Conservation (phyloP, 108 stramenopile species). For the Mayamaea pseudoterrestris region DNA sequence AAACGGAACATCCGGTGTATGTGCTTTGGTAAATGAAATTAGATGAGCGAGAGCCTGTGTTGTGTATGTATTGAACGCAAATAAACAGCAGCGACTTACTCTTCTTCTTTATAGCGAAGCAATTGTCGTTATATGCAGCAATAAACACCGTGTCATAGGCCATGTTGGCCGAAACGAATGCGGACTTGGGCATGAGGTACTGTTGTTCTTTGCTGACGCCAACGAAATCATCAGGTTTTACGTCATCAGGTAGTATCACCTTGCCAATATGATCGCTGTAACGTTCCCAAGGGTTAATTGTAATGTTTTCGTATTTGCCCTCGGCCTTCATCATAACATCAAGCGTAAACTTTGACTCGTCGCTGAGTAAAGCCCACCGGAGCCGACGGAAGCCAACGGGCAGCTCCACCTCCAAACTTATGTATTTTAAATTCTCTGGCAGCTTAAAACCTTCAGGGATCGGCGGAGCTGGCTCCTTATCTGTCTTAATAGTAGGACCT, state of each 20-base stretch:
- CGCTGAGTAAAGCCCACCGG: conserved; percentile 50
- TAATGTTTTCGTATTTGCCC: conserved; percentile 58
- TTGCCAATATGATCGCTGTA: conserved; percentile 44
- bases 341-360: conserved; percentile 37
- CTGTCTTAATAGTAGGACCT: conserved; percentile 53
- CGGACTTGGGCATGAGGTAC: conserved; percentile 72
- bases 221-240: conserved; percentile 32
- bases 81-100: background rate
- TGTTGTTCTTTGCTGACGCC: conserved; percentile 28
- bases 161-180: conserved; percentile 68
- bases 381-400: conserved; percentile 64
- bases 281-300: conserved; percentile 37
- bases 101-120: conserved; percentile 49
- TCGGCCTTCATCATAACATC: conserved; percentile 44
- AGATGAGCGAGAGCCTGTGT: background rate
- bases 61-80: background rate
- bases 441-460: conserved; percentile 39
- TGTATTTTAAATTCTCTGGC: conserved; percentile 50
- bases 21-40: conserved; percentile 14
- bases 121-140: conserved; percentile 54
- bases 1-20: conserved; percentile 69
- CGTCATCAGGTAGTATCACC: conserved; percentile 28
- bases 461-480: conserved; percentile 24
- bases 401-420: conserved; percentile 59
- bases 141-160: conserved; percentile 47